Evolutionary conservation across 2,329 filamentous ascomycete genomes (phyloP).

Genomic region (Pseudopyrenochaeta lycopersici): DNA sequence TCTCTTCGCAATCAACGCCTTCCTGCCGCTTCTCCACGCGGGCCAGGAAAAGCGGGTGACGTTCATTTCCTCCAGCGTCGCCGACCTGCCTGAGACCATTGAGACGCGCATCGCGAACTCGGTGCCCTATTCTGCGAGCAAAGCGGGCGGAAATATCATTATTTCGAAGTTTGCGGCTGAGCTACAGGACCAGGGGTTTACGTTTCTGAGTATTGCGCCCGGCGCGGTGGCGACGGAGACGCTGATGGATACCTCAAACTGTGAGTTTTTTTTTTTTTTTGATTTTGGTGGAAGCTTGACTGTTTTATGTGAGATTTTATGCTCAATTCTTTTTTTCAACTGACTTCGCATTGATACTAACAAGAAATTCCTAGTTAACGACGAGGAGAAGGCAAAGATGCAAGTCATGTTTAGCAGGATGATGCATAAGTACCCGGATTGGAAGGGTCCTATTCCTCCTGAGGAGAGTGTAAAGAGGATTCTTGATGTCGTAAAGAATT

Average conservation of each 20-base stretch:
- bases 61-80: constrained; percentile 49
- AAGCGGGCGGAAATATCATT: constrained; percentile 51
- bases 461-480: constrained; percentile 12
- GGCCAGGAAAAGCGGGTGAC: constrained; percentile 52
- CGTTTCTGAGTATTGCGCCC: constrained; percentile 15
- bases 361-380: constrained; percentile 2
- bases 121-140: constrained; percentile 47
- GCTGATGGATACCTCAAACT: constrained; percentile 3
- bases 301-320: background rate
- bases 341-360: background rate
- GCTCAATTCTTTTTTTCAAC: background rate
- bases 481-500: constrained; percentile 13
- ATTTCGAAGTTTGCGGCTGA: constrained; percentile 52
- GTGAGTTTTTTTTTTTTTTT: constrained; percentile 3
- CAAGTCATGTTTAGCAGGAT: constrained; percentile 14
- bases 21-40: constrained; percentile 49
- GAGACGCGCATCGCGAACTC: constrained; percentile 26
- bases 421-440: constrained; percentile 16
- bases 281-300: background rate
- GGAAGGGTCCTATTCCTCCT: constrained; percentile 11
- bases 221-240: constrained; percentile 15
- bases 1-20: constrained; percentile 45
- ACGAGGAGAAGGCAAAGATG: constrained; percentile 13
- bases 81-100: constrained; percentile 36
- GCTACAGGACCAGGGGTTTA: constrained; percentile 19